Percentiles rank a stretch among this genome's conserved stretches.
phyloP scores from a whole-genome alignment of 495 filamentous ascomycete genomes.

The Talaromyces wortmannii region DNA sequence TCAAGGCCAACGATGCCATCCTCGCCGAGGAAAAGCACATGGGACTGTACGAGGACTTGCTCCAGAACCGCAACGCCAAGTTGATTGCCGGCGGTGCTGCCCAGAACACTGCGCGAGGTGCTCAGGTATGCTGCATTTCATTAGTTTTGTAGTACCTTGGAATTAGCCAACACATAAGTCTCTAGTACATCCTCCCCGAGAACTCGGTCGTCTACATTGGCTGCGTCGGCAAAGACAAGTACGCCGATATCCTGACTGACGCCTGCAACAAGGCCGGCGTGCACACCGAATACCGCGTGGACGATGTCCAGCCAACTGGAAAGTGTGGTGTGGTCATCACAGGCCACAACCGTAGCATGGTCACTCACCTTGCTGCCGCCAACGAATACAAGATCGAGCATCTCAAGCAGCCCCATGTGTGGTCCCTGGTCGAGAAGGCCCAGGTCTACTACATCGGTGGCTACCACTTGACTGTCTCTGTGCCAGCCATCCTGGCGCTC shows the following conservation, averaged over 20 bases:
- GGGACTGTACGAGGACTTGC: slow-evolving; percentile 83
- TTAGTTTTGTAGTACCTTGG: background rate
- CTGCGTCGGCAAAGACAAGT: slow-evolving; percentile 87
- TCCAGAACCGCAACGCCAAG: slow-evolving; percentile 80
- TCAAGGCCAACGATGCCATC: slow-evolving; percentile 96
- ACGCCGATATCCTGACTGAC: slow-evolving; percentile 74
- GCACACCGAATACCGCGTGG: slow-evolving; percentile 87
- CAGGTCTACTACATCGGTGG: slow-evolving; percentile 89
- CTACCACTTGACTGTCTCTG: slow-evolving; percentile 83
- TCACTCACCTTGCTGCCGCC: slow-evolving; percentile 91
- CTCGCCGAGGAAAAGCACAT: slow-evolving; percentile 88
- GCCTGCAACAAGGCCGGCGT: slow-evolving; percentile 77
- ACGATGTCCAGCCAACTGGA: slow-evolving; percentile 74
- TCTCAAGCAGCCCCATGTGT: slow-evolving; percentile 83
- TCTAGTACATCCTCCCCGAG: slow-evolving; percentile 79
- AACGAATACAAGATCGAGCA: slow-evolving; percentile 96
- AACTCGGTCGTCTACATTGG: slow-evolving; percentile 89
- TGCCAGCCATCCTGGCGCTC: slow-evolving; percentile 80
- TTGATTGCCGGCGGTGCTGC: slow-evolving; percentile 94
- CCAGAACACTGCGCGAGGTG: slow-evolving; percentile 96
- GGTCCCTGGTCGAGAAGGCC: slow-evolving; percentile 82
- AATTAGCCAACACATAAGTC: slow-evolving; percentile 5
- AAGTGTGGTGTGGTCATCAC: slow-evolving; percentile 96
- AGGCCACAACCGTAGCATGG: slow-evolving; percentile 85
- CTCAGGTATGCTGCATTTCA: slow-evolving; percentile 46